A percentile compares a stretch with the other conserved stretches of the same genome.
Evolutionary conservation across 129 eudicot genomes (phyloP).

Genomic region (Kitagawia praeruptora): DNA sequence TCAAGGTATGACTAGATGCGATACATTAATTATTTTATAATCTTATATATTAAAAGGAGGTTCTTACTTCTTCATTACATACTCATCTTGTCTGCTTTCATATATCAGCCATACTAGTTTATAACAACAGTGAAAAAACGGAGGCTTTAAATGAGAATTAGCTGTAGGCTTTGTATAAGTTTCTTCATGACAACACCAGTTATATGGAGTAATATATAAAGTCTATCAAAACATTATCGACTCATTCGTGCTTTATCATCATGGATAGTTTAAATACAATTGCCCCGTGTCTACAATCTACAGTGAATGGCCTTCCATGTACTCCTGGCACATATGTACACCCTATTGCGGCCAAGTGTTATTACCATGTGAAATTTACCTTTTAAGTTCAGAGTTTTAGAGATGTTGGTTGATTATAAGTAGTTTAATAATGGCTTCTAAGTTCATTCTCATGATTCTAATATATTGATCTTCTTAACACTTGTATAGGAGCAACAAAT

Average conservation of each 20-base stretch:
- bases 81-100: too few species aligned
- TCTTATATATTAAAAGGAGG: too few species aligned
- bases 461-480: neutral
- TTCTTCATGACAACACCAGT: too few species aligned
- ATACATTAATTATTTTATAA: neutral
- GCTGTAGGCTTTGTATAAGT: too few species aligned
- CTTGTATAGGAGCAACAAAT: slow-evolving; percentile 81
- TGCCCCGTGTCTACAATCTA: neutral
- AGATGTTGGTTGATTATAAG: neutral
- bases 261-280: neutral
- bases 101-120: too few species aligned
- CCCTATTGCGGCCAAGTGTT: neutral
- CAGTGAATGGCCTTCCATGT: too few species aligned
- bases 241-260: neutral
- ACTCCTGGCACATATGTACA: neutral
- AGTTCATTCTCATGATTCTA: too few species aligned
- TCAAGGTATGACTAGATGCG: slow-evolving; percentile 43
- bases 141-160: too few species aligned
- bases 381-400: neutral
- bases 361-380: neutral
- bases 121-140: too few species aligned
- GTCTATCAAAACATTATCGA: neutral
- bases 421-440: too few species aligned
- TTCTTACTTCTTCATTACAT: too few species aligned
- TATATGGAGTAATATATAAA: too few species aligned